Evolutionary conservation across 805 yeast species (phyloP), one percentile per base, ranked within the genome.

Genomic region (Hanseniaspora hatyaiensis): DNA sequence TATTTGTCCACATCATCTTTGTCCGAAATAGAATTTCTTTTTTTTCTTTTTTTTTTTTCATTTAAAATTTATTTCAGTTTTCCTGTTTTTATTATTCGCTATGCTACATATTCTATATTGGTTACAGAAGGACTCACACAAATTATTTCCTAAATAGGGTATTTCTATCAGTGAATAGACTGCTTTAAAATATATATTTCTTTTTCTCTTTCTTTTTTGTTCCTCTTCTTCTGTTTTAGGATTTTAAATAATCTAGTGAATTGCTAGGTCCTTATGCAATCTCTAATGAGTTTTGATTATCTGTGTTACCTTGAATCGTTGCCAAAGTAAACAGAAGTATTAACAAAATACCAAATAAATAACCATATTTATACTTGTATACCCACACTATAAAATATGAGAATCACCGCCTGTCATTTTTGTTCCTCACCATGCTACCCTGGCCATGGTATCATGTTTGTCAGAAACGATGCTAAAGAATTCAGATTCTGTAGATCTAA

Each of bases 391-490:
- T n/a, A n/a, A n/a, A n/a, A n/a, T n/a, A 84, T 85, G 95, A 82
- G 95, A 77, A 76, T 85, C 46, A 76, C 80, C 63, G 78, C 83
- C 53, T 92, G 98, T 61, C 97, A 92, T 65, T 92, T 92, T 68
- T 92, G 98, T 70, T 88, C 96, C 18, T 83, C 95, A 12, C 98
- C 98, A 42, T 94, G 85, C 40, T 89, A 89, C 61, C 89, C 88
- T 30, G 83, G 86, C 47, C 95, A 87, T 60, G 98, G 98, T 53
- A 87, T 92, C 61, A 83, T 85, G 85, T 92, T 88, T 68, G 97
- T 92, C 53, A 81, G 98, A 68, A 92, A 92, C 65, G 98, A 92
- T 62, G 95, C 97, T 55, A 92, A 92, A 64, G 97, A 87, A 67
- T 92, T 92, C 66, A 74, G 95, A 59, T 92, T 92, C 71, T 92